A percentile compares a stretch with the other conserved stretches of the same genome.
These are phyloP conservation scores for Graphiopsis chlorocephala DNA, from an alignment of 2,329 filamentous ascomycete genomes.

Conservation along the genomic window DNA sequence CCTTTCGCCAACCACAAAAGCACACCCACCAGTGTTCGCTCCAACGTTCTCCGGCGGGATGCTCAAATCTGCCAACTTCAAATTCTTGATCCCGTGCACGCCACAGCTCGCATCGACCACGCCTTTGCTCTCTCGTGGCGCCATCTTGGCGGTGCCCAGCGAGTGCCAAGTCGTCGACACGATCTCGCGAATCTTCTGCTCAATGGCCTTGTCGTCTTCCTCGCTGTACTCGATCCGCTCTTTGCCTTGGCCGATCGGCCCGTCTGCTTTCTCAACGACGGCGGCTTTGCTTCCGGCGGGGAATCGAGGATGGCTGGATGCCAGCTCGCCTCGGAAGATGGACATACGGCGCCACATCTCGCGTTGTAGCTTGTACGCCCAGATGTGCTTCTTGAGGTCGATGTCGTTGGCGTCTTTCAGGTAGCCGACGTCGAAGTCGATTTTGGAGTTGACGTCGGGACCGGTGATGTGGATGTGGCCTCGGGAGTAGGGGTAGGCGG, in stretches of 20 bases:
- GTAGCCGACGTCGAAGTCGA: conserved; percentile 59
- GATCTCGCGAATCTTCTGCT: conserved; percentile 43
- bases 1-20: conserved; percentile 43
- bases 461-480: conserved; percentile 60
- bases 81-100: conserved; percentile 39
- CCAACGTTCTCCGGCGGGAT: conserved; percentile 44
- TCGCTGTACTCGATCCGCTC: conserved; percentile 44
- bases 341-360: conserved; percentile 58
- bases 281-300: conserved; percentile 47
- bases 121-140: conserved; percentile 35
- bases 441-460: conserved; percentile 42
- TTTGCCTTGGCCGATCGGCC: conserved; percentile 44
- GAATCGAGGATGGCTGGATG: conserved; percentile 38
- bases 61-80: conserved; percentile 47
- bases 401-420: conserved; percentile 54
- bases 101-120: conserved; percentile 41
- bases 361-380: conserved; percentile 64
- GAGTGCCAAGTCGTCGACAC: conserved; percentile 43
- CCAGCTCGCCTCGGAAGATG: conserved; percentile 47
- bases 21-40: conserved; percentile 48
- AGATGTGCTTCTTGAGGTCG: conserved; percentile 59
- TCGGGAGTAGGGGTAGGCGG: conserved; percentile 59
- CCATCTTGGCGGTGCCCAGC: conserved; percentile 43
- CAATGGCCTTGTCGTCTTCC: conserved; percentile 38
- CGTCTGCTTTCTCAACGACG: conserved; percentile 32